A percentile compares a stretch with the other conserved stretches of the same genome.
These are phyloP conservation scores for Linnemannia exigua DNA, from an alignment of 192 early-diverging fungal genomes.

Conservation along the genomic window DNA sequence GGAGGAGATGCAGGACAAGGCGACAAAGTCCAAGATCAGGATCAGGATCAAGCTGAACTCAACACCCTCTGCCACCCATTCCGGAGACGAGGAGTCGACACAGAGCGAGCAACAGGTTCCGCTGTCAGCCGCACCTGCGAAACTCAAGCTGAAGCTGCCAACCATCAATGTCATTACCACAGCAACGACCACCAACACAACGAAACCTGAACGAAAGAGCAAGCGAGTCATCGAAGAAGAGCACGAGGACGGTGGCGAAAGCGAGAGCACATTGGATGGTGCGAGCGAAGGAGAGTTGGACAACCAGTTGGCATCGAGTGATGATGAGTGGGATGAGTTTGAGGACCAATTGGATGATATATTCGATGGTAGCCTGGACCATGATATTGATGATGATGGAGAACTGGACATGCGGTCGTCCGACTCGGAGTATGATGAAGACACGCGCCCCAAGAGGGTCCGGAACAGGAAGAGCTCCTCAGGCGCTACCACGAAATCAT, in stretches of 20 bases:
- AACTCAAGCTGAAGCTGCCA: conserved; percentile 37
- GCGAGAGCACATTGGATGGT: conserved; percentile 15
- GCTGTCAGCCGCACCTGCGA: conserved; percentile 21
- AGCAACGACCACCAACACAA: conserved; percentile 15
- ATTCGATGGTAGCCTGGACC: conserved; percentile 24
- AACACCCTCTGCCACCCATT: conserved; percentile 15
- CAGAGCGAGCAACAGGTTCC: conserved; percentile 27
- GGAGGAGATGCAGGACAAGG: neutral
- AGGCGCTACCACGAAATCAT: neutral
- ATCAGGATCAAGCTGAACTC: conserved; percentile 41
- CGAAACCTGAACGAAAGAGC: neutral
- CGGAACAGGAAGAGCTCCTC: conserved; percentile 9
- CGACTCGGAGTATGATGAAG: conserved; percentile 49
- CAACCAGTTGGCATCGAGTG: conserved; percentile 2
- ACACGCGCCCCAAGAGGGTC: neutral
- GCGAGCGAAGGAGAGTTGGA: conserved; percentile 3
- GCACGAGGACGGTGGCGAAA: neutral
- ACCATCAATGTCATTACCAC: neutral
- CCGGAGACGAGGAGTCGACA: conserved; percentile 31
- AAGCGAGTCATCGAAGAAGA: neutral
- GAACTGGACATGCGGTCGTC: conserved; percentile 33
- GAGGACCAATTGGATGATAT: conserved; percentile 34
- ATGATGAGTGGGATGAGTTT: conserved; percentile 44
- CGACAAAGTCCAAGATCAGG: conserved; percentile 31
- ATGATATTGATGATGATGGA: conserved; percentile 29